These are phyloP conservation scores for Podaxis carcinomalis DNA, from an alignment of 768 basidiomycete genomes.

Conservation along the genomic window DNA sequence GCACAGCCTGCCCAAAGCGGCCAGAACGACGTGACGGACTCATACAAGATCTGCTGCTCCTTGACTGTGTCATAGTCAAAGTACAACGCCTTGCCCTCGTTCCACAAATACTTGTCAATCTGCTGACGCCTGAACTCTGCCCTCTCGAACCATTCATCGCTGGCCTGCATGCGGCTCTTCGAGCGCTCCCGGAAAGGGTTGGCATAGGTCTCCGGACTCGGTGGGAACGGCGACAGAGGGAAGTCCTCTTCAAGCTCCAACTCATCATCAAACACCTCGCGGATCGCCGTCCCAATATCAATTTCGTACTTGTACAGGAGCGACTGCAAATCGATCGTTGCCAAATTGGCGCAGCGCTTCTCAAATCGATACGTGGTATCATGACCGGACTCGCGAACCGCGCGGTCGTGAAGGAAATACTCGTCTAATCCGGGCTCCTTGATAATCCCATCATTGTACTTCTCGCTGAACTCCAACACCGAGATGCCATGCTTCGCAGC, in stretches of 20 bases:
- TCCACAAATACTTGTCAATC: conserved; percentile 97
- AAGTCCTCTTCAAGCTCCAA: conserved; percentile 93
- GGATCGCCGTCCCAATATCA: conserved; percentile 97
- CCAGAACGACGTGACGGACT: conserved; percentile 97
- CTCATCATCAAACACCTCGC: conserved; percentile 91
- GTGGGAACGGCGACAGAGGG: conserved; percentile 87
- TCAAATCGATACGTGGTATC: conserved; percentile 97
- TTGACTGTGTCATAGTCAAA: conserved; percentile 94
- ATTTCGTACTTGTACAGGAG: conserved; percentile 98
- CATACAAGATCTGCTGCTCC: conserved; percentile 90
- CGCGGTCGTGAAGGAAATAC: conserved; percentile 95
- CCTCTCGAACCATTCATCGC: conserved; percentile 90
- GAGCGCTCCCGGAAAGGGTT: conserved; percentile 59
- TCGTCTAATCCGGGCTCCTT: conserved; percentile 89
- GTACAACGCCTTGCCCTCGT: conserved; percentile 90
- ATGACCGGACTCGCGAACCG: conserved; percentile 94
- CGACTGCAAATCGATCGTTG: conserved; percentile 93
- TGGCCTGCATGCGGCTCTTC: conserved; percentile 56
- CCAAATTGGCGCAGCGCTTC: conserved; percentile 95
- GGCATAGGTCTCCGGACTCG: conserved; percentile 64
- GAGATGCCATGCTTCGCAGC: conserved; percentile 90
- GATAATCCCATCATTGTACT: conserved; percentile 83
- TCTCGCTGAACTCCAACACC: conserved; percentile 93
- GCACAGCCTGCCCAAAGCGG: conserved; percentile 97
- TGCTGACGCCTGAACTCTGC: conserved; percentile 78